Evolutionary conservation across 2,329 filamentous ascomycete genomes (phyloP), one percentile per base, ranked within the genome.

Genomic region (Aciculosporium take): DNA sequence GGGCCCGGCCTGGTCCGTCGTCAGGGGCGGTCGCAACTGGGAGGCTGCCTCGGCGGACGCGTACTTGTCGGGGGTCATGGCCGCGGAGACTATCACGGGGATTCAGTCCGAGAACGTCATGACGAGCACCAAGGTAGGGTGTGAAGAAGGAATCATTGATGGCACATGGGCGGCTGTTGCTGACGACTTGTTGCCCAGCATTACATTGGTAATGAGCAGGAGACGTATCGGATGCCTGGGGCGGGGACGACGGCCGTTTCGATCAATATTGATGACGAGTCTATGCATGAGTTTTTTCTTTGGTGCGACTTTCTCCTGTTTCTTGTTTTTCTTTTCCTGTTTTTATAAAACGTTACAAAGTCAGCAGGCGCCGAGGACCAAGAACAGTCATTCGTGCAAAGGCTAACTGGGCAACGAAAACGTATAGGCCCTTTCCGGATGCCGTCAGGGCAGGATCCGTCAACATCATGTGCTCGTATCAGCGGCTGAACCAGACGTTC

Each of bases 171-270:
- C 9, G 7, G 7, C n/a, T 21, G n/a, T n/a, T n/a, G n/a, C n/a
- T n/a, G n/a, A n/a, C n/a, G n/a, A n/a, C n/a, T n/a, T n/a, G n/a
- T n/a, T n/a, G n/a, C 12, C 5, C 8, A 87, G 64, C 84, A 89
- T 53, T 84, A 69, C 37, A 66, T 88, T 13, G 71, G 65, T 39
- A 87, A 68, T 48, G 85, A 93, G 59, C 86, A 94, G 56, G 85
- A 94, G 56, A 79, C 64, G 4, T 63, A 68, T 69, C 84, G 69
- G 63, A 80, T 62, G 71, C 82, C 75, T 61, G 72, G 69, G 36
- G 55, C 51, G 10, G 68, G 78, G 35, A 67, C 71, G 4, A 72
- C 79, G 46, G 49, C 68, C 0, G 52, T 72, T 8, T 72, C 67
- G 4, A 63, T 68, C 5, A 79, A 79, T 39, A 67, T 79, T 20